Conservation (phyloP, 2,329 filamentous ascomycete genomes). For the Chrysoporthe puriensis region DNA sequence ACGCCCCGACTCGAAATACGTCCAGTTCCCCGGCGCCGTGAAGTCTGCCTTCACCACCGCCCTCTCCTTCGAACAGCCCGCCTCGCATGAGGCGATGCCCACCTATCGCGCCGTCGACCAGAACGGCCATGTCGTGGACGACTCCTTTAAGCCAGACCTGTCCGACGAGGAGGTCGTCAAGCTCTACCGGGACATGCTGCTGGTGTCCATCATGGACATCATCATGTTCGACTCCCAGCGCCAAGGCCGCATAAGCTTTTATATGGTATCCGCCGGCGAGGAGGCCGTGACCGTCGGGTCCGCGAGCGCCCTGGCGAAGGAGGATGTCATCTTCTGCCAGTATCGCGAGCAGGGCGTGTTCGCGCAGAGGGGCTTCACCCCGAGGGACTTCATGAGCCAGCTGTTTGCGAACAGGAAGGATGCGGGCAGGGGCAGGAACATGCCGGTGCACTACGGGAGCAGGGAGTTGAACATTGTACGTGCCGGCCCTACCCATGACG, state of each 20-base stretch:
- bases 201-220: conserved; percentile 84
- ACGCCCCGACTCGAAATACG: conserved; percentile 57
- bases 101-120: conserved; percentile 94
- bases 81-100: conserved; percentile 74
- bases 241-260: conserved; percentile 92
- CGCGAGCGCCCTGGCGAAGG: conserved; percentile 78
- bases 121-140: conserved; percentile 81
- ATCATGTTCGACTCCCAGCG: conserved; percentile 98
- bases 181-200: conserved; percentile 68
- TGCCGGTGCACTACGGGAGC: conserved; percentile 96
- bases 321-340: conserved; percentile 91
- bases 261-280: conserved; percentile 95
- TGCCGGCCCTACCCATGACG: conserved; percentile 28
- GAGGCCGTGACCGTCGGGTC: conserved; percentile 93
- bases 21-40: conserved; percentile 90
- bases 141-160: conserved; percentile 69
- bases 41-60: conserved; percentile 88
- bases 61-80: conserved; percentile 77
- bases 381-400: conserved; percentile 93
- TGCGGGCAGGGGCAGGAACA: conserved; percentile 81
- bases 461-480: conserved; percentile 79
- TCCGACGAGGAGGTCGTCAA: conserved; percentile 63
- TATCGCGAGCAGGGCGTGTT: conserved; percentile 95
- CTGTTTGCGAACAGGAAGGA: conserved; percentile 88
- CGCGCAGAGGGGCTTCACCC: conserved; percentile 82